These are phyloP conservation scores for Phaeolepiota aurea DNA, from an alignment of 768 basidiomycete genomes.

Conservation along the genomic window DNA sequence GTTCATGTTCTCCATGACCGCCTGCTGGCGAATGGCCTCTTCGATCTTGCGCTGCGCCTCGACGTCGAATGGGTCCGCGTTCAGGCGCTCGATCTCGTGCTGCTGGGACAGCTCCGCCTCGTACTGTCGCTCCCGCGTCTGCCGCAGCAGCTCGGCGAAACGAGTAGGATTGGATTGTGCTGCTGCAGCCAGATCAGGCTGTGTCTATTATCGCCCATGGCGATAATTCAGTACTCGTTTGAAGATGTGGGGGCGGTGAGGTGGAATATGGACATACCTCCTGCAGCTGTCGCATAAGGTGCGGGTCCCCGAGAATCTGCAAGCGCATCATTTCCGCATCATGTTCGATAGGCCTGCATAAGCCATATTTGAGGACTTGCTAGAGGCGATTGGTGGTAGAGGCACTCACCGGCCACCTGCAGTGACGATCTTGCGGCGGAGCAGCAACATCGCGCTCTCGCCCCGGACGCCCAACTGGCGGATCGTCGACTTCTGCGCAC, in stretches of 20 bases:
- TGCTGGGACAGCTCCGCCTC: constrained; percentile 48
- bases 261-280: constrained; percentile 33
- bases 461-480: constrained; percentile 48
- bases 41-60: constrained; percentile 93
- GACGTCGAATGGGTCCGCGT: constrained; percentile 85
- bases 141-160: constrained; percentile 68
- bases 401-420: constrained; percentile 30
- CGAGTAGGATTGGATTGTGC: constrained; percentile 58
- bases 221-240: neutral
- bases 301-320: constrained; percentile 79
- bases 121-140: constrained; percentile 46
- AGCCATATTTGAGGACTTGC: neutral
- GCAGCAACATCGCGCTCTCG: constrained; percentile 54
- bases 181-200: constrained; percentile 78
- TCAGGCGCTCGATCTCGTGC: constrained; percentile 58
- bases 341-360: constrained; percentile 53
- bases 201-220: constrained; percentile 32
- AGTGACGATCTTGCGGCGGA: constrained; percentile 51
- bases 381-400: neutral
- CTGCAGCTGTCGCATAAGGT: constrained; percentile 65
- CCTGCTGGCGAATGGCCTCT: constrained; percentile 85
- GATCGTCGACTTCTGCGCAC: constrained; percentile 61
- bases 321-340: constrained; percentile 89
- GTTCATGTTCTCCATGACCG: constrained; percentile 85
- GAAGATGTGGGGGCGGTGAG: too few relatives aligned